These are phyloP conservation scores for Eucalyptus sideroxylon DNA, from an alignment of 345 rosid genomes.

Conservation along the genomic window DNA sequence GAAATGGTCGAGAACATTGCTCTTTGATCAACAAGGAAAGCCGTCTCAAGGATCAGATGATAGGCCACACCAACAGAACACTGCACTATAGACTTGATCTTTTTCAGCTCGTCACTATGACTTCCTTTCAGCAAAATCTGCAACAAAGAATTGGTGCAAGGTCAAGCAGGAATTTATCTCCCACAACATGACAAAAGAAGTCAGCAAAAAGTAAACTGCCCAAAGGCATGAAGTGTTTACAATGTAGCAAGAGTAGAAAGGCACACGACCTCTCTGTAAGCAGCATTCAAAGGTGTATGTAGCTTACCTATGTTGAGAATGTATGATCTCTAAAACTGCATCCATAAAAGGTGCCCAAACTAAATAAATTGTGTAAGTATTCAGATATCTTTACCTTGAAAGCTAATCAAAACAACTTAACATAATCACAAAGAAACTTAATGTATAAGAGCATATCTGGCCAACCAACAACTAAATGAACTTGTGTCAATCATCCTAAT, in stretches of 20 bases:
- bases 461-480: background rate
- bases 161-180: background rate
- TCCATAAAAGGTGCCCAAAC: background rate
- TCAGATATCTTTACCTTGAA: background rate
- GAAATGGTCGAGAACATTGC: constrained; percentile 72
- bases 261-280: background rate
- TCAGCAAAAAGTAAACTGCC: background rate
- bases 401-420: background rate
- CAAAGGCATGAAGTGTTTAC: background rate
- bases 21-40: constrained; percentile 70
- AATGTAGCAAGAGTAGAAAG: background rate
- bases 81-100: constrained; percentile 71
- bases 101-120: constrained; percentile 71
- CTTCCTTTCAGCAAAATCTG: constrained; percentile 93
- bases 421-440: background rate
- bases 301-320: background rate
- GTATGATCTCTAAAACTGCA: background rate
- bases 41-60: constrained; percentile 87
- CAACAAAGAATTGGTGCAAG: background rate
- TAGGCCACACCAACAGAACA: constrained; percentile 58
- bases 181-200: background rate
- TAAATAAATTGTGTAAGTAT: background rate
- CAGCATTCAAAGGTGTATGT: background rate
- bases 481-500: background rate
- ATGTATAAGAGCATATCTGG: background rate